phyloP scores from a whole-genome alignment of 1,284 basidiomycete genomes.

The Mycena sp. region DNA sequence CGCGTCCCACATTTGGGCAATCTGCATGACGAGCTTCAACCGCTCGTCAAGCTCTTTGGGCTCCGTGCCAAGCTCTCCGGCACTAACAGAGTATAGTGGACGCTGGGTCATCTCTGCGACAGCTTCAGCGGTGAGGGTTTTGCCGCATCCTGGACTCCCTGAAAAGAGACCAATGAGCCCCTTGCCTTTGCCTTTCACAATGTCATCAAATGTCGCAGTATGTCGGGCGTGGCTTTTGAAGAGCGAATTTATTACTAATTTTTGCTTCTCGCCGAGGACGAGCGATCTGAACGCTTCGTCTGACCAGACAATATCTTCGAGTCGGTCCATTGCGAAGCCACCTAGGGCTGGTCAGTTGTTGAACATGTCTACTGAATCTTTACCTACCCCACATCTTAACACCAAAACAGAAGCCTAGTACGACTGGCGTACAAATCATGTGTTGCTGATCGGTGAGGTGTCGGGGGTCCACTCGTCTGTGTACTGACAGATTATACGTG shows the following conservation, averaged over 20 bases:
- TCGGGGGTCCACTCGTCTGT: constrained; percentile 34
- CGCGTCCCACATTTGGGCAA: constrained; percentile 48
- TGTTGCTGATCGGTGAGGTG: constrained; percentile 43
- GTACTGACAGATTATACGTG: constrained; percentile 37
- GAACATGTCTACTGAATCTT: neutral
- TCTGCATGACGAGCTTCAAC: constrained; percentile 40
- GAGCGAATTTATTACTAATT: constrained; percentile 43
- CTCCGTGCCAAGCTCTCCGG: constrained; percentile 47
- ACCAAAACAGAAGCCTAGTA: constrained; percentile 46
- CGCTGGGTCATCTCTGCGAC: constrained; percentile 42
- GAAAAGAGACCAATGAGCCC: constrained; percentile 45
- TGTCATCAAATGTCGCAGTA: constrained; percentile 43
- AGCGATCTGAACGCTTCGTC: constrained; percentile 45
- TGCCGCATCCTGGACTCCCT: constrained; percentile 45
- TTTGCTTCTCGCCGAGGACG: constrained; percentile 40
- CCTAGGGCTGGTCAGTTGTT: constrained; percentile 30
- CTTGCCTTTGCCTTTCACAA: constrained; percentile 44
- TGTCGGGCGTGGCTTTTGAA: constrained; percentile 41
- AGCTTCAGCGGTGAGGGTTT: constrained; percentile 53
- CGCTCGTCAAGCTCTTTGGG: constrained; percentile 42
- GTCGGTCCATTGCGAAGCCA: constrained; percentile 44
- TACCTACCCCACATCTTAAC: constrained; percentile 46
- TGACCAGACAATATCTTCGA: constrained; percentile 45
- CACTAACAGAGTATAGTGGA: constrained; percentile 48
- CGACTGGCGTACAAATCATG: constrained; percentile 44